Evolutionary conservation across 2,329 filamentous ascomycete genomes (phyloP), one percentile per base, ranked within the genome.

Genomic region (Aspergillus texensis): DNA sequence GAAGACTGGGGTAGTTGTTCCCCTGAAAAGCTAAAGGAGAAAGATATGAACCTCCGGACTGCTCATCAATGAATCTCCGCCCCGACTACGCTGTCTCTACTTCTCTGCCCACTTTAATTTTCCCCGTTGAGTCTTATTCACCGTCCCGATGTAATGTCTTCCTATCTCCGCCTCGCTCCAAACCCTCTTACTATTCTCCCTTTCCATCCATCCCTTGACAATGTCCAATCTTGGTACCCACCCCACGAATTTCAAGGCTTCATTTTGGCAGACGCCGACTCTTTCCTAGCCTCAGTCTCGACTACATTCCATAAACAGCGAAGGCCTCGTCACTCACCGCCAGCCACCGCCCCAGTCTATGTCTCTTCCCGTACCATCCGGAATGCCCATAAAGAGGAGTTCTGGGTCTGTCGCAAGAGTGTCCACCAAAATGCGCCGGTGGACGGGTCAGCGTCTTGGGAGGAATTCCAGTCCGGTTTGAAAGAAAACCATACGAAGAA

Each of bases 321-420:
- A 28, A 77, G 74, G 65, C 66, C 59, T 8, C 74, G 71, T 48
- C 48, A 64, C 8, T 76, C 76, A 3, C 57, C 69, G 3, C 75
- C 77, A 1, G 70, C 76, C 19, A 65, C 60, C 16, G 71, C 76
- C 24, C 69, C 71, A 39, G 71, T 79, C 41, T 65, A 73, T 28
- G 67, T 79, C 12, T 70, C 68, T 54, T 61, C 61, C 21, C 28
- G 57, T 41, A 46, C 30, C n/a, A 36, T 60, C 48, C n/a, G 52
- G 53, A 16, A n/a, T 28, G 19, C 16, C n/a, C 53, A 19, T 9
- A 64, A 64, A 19, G 65, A 68, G 19, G 78, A 80, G 53, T 74
- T 76, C 68, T 81, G 79, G 79, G 74, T 77, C 32, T 79, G 76
- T 57, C 76, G 79, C n/a, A 73, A 72, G 50, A 80, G 77, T 45